Conservation (phyloP, 2,329 filamentous ascomycete genomes). For the Leptographium galeiforme region DNA sequence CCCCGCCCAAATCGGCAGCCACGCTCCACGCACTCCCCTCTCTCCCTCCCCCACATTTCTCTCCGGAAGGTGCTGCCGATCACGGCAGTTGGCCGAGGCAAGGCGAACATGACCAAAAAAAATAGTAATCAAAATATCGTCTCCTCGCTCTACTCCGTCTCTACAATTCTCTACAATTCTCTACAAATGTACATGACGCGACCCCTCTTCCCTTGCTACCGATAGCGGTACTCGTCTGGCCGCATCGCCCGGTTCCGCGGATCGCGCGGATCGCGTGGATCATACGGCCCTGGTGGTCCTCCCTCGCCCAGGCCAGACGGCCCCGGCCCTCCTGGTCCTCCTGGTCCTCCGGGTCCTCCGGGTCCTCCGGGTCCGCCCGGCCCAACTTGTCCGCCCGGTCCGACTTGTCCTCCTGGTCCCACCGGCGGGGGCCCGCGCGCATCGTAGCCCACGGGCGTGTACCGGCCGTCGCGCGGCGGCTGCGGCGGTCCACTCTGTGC, state of each 20-base stretch:
- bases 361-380: no score
- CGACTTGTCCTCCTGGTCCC: not conserved
- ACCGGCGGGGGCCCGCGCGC: slow-evolving; percentile 11
- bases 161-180: no score
- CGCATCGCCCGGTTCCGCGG: slow-evolving; percentile 11
- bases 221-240: slow-evolving; percentile 14
- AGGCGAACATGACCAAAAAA: no score
- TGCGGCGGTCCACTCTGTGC: not conserved
- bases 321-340: no score
- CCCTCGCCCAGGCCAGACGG: no score
- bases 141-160: not conserved
- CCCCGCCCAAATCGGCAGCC: no score
- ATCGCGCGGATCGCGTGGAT: slow-evolving; percentile 6
- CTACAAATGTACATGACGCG: no score
- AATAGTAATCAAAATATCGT: no score
- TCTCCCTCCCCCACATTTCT: not conserved
- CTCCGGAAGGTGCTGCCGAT: no score
- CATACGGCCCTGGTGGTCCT: not conserved
- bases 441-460: slow-evolving; percentile 19
- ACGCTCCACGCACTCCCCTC: not conserved
- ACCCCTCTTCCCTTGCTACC: not conserved
- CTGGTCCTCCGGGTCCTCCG: no score
- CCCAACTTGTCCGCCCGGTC: no score
- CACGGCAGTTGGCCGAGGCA: no score
- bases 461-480: slow-evolving; percentile 12